These are phyloP conservation scores for Candida argentea DNA, from an alignment of 805 yeast genomes.

Conservation along the genomic window DNA sequence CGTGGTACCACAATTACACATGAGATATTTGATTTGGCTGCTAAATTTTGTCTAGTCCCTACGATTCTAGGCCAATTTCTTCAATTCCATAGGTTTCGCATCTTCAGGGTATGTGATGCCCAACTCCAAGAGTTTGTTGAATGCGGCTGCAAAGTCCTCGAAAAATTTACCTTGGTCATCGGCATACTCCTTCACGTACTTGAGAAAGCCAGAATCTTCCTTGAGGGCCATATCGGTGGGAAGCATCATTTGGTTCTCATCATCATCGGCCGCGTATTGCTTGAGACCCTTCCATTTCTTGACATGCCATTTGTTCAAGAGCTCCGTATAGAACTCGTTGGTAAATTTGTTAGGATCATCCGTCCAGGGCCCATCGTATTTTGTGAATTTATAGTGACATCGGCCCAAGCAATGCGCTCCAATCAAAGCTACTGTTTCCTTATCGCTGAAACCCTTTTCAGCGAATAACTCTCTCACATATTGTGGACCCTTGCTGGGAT, in stretches of 20 bases:
- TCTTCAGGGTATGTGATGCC: constrained; percentile 41
- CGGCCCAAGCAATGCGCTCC: constrained; percentile 35
- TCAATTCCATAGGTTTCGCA: constrained; percentile 29
- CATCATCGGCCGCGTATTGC: constrained; percentile 31
- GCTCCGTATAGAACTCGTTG: constrained; percentile 28
- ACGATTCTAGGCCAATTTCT: too few species aligned
- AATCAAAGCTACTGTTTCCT: constrained; percentile 31
- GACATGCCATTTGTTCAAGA: constrained; percentile 45
- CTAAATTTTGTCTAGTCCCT: too few species aligned
- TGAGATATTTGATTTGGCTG: too few species aligned
- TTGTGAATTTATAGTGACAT: constrained; percentile 28
- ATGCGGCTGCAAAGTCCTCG: constrained; percentile 38
- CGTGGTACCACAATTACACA: too few species aligned
- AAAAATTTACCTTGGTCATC: constrained; percentile 39
- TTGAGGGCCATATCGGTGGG: constrained; percentile 48
- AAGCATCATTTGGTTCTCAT: constrained; percentile 41
- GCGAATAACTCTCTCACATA: constrained; percentile 37
- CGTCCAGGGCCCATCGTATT: constrained; percentile 34
- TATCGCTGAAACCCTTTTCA: constrained; percentile 33
- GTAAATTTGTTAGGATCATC: constrained; percentile 30
- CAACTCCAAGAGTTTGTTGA: constrained; percentile 35
- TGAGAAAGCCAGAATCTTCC: constrained; percentile 34
- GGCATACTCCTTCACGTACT: constrained; percentile 40
- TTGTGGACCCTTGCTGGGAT: constrained; percentile 33
- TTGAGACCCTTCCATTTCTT: constrained; percentile 30